Conservation (phyloP, 2,329 filamentous ascomycete genomes). For the Microcyclosporella mali region DNA sequence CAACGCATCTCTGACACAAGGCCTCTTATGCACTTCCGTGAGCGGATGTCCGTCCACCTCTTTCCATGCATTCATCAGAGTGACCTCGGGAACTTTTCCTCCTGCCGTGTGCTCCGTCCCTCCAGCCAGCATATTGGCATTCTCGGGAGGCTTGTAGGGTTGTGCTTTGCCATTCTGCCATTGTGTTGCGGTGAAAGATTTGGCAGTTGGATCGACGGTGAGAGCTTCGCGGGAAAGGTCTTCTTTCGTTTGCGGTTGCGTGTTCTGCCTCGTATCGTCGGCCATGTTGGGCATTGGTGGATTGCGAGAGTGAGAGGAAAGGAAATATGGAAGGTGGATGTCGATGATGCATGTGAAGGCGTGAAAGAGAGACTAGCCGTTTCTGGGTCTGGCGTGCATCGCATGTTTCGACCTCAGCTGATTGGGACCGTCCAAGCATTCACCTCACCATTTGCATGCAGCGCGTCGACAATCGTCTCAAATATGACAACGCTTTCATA, state of each 20-base stretch:
- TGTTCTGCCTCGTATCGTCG: constrained; percentile 40
- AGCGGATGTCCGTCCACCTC: constrained; percentile 57
- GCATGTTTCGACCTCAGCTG: no score
- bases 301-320: not conserved
- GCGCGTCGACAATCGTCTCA: no score
- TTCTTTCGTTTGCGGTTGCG: constrained; percentile 10
- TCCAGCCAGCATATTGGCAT: constrained; percentile 50
- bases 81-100: constrained; percentile 55
- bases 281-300: constrained; percentile 33
- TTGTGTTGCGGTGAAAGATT: constrained; percentile 31
- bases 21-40: constrained; percentile 65
- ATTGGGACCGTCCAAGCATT: no score
- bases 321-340: no score
- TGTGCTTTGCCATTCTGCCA: constrained; percentile 26
- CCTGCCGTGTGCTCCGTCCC: constrained; percentile 55
- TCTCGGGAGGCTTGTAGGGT: constrained; percentile 35
- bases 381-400: no score
- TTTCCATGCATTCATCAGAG: constrained; percentile 54
- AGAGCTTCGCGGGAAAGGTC: constrained; percentile 27
- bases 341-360: constrained; percentile 1
- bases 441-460: no score
- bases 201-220: constrained; percentile 27
- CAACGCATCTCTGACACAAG: constrained; percentile 77
- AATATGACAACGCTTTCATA: no score
- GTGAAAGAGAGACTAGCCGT: not conserved